These are phyloP conservation scores for Xylogone sp. DNA, from an alignment of 2,329 filamentous ascomycete genomes.

Conservation along the genomic window DNA sequence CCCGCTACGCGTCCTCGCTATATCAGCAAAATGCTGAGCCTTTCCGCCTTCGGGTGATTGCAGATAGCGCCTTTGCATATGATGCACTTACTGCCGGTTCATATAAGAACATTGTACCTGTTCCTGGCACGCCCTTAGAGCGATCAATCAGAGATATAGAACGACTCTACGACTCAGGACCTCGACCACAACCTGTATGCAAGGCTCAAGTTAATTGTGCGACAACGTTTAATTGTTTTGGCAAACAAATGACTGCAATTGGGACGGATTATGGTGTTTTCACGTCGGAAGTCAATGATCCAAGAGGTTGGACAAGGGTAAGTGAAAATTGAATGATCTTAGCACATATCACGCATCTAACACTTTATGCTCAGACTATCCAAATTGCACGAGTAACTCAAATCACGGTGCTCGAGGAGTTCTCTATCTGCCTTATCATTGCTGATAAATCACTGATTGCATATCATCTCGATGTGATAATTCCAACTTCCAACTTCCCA, in stretches of 20 bases:
- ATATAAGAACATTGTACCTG: constrained; percentile 64
- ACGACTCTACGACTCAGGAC: constrained; percentile 65
- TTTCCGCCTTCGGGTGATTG: constrained; percentile 86
- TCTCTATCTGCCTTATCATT: constrained; percentile 87
- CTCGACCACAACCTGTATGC: constrained; percentile 74
- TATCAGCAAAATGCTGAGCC: constrained; percentile 93
- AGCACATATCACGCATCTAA: constrained; percentile 11
- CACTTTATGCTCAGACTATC: constrained; percentile 58
- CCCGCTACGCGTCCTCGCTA: constrained; percentile 81
- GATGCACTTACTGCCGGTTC: constrained; percentile 58
- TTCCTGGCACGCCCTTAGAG: constrained; percentile 88
- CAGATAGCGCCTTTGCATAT: constrained; percentile 86
- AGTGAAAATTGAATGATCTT: constrained; percentile 29
- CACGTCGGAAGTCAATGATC: constrained; percentile 82
- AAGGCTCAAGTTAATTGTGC: constrained; percentile 88
- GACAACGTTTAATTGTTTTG: constrained; percentile 80
- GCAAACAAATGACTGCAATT: constrained; percentile 84
- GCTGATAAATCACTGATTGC: constrained; percentile 88
- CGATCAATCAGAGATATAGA: constrained; percentile 88
- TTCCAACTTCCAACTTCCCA: constrained; percentile 57
- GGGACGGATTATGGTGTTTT: constrained; percentile 95
- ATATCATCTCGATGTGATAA: constrained; percentile 86
- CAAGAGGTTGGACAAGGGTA: constrained; percentile 87
- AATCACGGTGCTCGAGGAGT: constrained; percentile 91
- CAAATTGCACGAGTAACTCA: constrained; percentile 75